A percentile compares a stretch with the other conserved stretches of the same genome.
phyloP scores from a whole-genome alignment of 2,329 filamentous ascomycete species.

The Plenodomus biglobosus region DNA sequence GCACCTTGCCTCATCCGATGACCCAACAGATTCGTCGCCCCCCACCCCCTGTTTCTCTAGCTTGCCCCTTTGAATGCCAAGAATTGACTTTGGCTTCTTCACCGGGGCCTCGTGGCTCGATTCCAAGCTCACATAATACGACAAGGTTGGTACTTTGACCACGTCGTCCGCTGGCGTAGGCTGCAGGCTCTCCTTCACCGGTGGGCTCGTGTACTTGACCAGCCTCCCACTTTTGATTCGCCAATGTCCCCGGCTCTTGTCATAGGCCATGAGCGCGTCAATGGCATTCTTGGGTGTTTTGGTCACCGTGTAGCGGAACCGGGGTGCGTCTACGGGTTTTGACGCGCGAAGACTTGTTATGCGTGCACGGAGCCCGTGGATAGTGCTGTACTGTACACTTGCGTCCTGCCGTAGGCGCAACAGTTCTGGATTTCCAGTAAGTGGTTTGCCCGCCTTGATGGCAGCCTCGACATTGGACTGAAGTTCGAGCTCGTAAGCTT shows the following conservation, averaged over 20 bases:
- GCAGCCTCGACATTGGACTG: constrained; percentile 11
- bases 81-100: no score
- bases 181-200: neutral
- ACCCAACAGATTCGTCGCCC: no score
- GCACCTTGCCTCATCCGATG: no score
- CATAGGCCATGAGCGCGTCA: neutral
- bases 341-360: constrained; percentile 9
- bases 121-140: constrained; percentile 11
- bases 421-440: constrained; percentile 3
- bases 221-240: neutral
- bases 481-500: constrained; percentile 18
- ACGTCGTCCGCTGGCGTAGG: neutral
- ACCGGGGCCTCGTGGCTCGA: constrained; percentile 2
- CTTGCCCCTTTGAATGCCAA: no score
- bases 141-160: neutral
- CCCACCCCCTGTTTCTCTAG: no score
- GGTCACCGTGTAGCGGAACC: neutral
- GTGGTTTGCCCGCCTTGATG: constrained; percentile 9
- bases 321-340: neutral
- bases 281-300: neutral
- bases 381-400: neutral
- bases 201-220: constrained; percentile 5
- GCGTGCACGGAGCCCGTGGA: constrained; percentile 3
- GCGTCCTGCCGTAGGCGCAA: constrained; percentile 5
- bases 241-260: neutral